These are phyloP conservation scores for Triangularia setosa DNA, from an alignment of 2,329 filamentous ascomycete genomes.

Conservation along the genomic window DNA sequence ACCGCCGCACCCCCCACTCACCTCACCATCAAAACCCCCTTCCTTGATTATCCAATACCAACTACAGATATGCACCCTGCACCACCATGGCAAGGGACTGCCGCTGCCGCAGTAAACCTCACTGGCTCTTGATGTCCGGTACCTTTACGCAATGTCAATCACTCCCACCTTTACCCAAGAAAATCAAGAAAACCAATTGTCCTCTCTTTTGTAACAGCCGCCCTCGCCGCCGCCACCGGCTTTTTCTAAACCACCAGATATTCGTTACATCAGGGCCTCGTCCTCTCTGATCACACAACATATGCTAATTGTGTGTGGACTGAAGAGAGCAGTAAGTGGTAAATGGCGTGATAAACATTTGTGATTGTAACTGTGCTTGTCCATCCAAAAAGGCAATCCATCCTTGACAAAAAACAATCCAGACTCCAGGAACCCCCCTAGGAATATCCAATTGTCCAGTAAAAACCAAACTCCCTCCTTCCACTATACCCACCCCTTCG, in stretches of 20 bases:
- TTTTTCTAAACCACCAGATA: too few relatives aligned
- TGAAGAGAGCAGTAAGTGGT: neutral
- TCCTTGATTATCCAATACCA: neutral
- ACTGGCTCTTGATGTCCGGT: neutral
- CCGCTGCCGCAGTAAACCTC: neutral
- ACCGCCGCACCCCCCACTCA: neutral
- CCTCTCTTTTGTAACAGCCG: neutral
- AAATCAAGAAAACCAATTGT: neutral
- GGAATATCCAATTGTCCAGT: neutral
- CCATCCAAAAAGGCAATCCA: neutral
- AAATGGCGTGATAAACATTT: neutral
- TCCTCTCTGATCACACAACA: neutral
- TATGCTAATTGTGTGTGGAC: neutral
- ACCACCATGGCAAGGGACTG: neutral
- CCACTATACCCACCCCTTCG: neutral
- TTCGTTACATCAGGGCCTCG: neutral
- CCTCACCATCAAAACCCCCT: neutral
- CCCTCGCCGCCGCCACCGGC: neutral
- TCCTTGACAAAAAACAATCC: neutral
- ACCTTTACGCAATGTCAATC: neutral
- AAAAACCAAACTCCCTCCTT: neutral
- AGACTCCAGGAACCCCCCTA: neutral
- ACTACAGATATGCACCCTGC: neutral
- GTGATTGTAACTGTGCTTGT: neutral
- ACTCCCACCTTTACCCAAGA: too few relatives aligned